These are phyloP conservation scores for Aureoboletus auriporus DNA, from an alignment of 768 basidiomycete genomes.

Conservation along the genomic window DNA sequence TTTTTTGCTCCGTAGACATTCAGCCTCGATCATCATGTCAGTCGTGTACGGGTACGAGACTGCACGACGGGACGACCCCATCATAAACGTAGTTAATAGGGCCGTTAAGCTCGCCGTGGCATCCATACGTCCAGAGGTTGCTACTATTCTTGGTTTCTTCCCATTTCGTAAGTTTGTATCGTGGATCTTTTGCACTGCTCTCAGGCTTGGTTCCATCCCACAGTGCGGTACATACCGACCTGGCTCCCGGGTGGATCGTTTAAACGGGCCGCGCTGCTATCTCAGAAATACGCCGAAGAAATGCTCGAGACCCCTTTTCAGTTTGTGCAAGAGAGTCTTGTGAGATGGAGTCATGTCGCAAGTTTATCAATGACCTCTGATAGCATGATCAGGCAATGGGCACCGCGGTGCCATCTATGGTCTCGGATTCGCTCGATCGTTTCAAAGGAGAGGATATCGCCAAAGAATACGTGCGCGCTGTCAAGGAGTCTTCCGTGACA, in stretches of 20 bases:
- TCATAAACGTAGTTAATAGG: slow-evolving; percentile 23
- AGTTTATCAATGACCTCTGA: not conserved
- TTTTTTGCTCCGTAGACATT: slow-evolving; percentile 13
- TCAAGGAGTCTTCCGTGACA: slow-evolving; percentile 28
- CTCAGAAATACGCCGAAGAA: slow-evolving; percentile 15
- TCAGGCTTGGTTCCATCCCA: not conserved
- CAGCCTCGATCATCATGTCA: slow-evolving; percentile 27
- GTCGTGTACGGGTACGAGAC: slow-evolving; percentile 29
- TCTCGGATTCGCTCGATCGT: slow-evolving; percentile 18
- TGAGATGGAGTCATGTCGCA: slow-evolving; percentile 1
- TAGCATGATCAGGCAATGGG: slow-evolving; percentile 17
- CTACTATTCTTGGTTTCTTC: slow-evolving; percentile 35
- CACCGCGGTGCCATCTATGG: slow-evolving; percentile 25
- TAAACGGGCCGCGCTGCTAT: slow-evolving; percentile 26
- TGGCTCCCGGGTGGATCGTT: slow-evolving; percentile 41
- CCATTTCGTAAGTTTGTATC: slow-evolving; percentile 27
- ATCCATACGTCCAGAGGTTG: slow-evolving; percentile 25
- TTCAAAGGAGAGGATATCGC: slow-evolving; percentile 1
- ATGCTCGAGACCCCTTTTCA: slow-evolving; percentile 30
- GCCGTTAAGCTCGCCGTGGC: slow-evolving; percentile 19
- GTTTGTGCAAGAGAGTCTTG: slow-evolving; percentile 31
- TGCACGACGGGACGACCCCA: slow-evolving; percentile 22
- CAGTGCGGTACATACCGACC: slow-evolving; percentile 34
- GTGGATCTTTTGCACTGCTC: not conserved
- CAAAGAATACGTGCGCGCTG: slow-evolving; percentile 14